These are phyloP conservation scores for Blumeriella jaapii DNA, from an alignment of 2,329 filamentous ascomycete genomes.

Conservation along the genomic window DNA sequence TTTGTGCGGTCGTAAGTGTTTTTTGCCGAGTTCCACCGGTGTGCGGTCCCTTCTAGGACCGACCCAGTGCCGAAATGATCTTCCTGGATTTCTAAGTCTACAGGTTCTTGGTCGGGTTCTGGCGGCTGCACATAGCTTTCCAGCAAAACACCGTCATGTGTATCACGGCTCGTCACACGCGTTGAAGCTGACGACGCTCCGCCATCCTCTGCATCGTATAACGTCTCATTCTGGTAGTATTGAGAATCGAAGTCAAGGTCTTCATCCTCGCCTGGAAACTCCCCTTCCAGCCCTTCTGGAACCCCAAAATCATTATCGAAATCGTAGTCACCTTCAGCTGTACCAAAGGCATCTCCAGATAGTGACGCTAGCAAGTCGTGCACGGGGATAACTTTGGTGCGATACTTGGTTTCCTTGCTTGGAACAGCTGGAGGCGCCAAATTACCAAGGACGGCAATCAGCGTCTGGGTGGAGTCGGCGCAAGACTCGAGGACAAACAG, in stretches of 20 bases:
- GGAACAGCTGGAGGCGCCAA: slow-evolving; percentile 75
- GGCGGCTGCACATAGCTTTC: slow-evolving; percentile 31
- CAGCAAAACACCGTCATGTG: slow-evolving; percentile 35
- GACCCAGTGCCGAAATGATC: slow-evolving; percentile 61
- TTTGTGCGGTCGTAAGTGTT: slow-evolving; percentile 63
- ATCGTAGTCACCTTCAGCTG: slow-evolving; percentile 48
- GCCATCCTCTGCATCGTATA: slow-evolving; percentile 22
- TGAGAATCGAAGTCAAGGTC: slow-evolving; percentile 33
- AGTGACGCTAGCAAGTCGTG: slow-evolving; percentile 85
- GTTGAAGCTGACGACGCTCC: slow-evolving; percentile 18
- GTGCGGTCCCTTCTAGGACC: slow-evolving; percentile 52
- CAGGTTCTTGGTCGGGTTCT: slow-evolving; percentile 33
- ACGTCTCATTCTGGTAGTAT: slow-evolving; percentile 35
- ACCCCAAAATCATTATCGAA: slow-evolving; percentile 50
- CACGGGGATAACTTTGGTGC: slow-evolving; percentile 75
- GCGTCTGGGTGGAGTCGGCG: slow-evolving; percentile 90
- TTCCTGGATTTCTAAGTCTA: slow-evolving; percentile 59
- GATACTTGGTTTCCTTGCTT: slow-evolving; percentile 72
- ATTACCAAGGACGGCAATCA: slow-evolving; percentile 68
- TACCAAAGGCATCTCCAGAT: slow-evolving; percentile 70
- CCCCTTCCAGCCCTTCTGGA: slow-evolving; percentile 37
- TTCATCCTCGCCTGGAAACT: slow-evolving; percentile 31
- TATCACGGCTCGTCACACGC: slow-evolving; percentile 28
- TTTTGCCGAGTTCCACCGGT: slow-evolving; percentile 67
- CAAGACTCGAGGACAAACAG: slow-evolving; percentile 88